Base-by-base conservation (phyloP, 2,329 filamentous ascomycete species). In the Teratosphaeria gauchensis region DNA sequence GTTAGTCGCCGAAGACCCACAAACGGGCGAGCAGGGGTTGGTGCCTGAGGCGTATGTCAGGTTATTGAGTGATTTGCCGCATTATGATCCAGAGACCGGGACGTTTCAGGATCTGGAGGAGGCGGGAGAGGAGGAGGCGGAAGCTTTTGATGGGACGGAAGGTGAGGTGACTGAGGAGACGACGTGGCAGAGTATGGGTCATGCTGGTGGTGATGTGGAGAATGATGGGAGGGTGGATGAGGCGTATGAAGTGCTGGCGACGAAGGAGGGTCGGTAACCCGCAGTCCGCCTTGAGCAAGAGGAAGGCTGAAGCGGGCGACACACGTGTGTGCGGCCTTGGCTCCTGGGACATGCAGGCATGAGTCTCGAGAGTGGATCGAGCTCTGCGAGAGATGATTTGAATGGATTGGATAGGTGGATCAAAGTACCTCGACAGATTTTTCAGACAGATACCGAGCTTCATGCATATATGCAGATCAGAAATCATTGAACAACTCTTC, bases 41-140 rank as follows among this genome's bases (percentile, higher is more conserved):
- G 94, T 99, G 1, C 94, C 94, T 0, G 94, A 99, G 74, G 92
- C 95, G 73, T 99, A 97, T 71, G 94, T 99, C 51, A 86, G 94
- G 16, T 78, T 99, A 53, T 80, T 99, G 61, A 85, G 91, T 54
- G 91, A 97, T 69, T 96, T 97, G 58, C 91, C 96, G 72, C 92
- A 92, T 21, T 92, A 91, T 35, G 70, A 72, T 85, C 90, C 96
- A 68, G 66, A 66, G 60, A 96, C 96, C 56, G 91, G 96, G 71
- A 90, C 90, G 16, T 92, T 92, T 28, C 69, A 73, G 48, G 61
- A 71, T 2, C n/a, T 46, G 14, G 57, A 56, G 7, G 51, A 32
- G 51, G 56, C 53, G 46, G 52, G 52, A 5, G 30, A 53, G 56
- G 56, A 28, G 52, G 51, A 38, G 54, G 16, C 14, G 32, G 32